These are phyloP conservation scores for Boletellus sp. DNA, from an alignment of 1,284 basidiomycete species.

Conservation along the genomic window DNA sequence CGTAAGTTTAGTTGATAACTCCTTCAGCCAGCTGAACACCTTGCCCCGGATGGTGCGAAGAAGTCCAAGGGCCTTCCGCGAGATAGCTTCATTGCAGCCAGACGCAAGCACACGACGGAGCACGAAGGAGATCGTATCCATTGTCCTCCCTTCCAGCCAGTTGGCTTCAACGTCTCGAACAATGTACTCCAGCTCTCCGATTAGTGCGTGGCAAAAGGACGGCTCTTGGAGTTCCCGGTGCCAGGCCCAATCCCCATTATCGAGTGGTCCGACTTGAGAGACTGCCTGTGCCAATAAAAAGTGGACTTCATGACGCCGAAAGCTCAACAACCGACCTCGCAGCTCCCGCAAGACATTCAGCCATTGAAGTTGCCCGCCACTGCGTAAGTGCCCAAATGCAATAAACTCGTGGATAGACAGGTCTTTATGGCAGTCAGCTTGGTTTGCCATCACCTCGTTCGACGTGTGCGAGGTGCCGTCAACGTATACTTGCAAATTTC, in stretches of 20 bases:
- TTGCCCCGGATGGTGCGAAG: slow-evolving; percentile 33
- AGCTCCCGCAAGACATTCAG: slow-evolving; percentile 45
- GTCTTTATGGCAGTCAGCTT: slow-evolving; percentile 35
- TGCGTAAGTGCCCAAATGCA: slow-evolving; percentile 41
- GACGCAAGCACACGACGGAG: slow-evolving; percentile 35
- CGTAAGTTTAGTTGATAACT: slow-evolving; percentile 28
- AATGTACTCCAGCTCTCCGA: slow-evolving; percentile 34
- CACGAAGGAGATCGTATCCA: slow-evolving; percentile 37
- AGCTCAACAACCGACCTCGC: slow-evolving; percentile 34
- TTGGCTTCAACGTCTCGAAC: slow-evolving; percentile 34
- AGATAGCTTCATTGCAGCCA: slow-evolving; percentile 7
- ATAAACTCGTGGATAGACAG: slow-evolving; percentile 43
- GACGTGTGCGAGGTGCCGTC: slow-evolving; percentile 36
- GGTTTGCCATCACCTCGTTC: slow-evolving; percentile 43
- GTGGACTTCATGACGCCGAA: slow-evolving; percentile 38
- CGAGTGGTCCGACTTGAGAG: slow-evolving; percentile 40
- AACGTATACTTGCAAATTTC: slow-evolving; percentile 37
- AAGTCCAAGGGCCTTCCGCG: slow-evolving; percentile 17
- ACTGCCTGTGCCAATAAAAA: slow-evolving; percentile 40
- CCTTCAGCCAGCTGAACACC: slow-evolving; percentile 36
- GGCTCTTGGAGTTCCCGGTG: slow-evolving; percentile 31
- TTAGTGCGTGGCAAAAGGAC: slow-evolving; percentile 34
- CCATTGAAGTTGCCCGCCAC: slow-evolving; percentile 46
- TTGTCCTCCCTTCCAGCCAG: slow-evolving; percentile 41
- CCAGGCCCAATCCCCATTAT: slow-evolving; percentile 25